These are phyloP conservation scores for Rhizoctonia solani DNA, from an alignment of 1,284 basidiomycete species.

Conservation along the genomic window DNA sequence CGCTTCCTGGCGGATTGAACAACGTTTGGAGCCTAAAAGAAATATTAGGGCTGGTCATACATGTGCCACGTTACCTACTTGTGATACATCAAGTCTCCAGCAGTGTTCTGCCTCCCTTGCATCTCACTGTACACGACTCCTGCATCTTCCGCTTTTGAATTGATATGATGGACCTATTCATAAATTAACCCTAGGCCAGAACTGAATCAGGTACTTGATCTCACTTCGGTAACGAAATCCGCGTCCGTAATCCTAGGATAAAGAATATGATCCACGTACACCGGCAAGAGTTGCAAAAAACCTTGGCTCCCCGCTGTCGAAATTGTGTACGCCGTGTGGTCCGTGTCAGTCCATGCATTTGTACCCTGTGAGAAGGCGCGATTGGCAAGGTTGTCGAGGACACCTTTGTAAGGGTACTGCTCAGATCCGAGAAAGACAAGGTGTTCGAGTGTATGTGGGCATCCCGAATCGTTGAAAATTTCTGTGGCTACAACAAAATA, in stretches of 20 bases:
- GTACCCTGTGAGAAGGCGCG: slow-evolving; percentile 94
- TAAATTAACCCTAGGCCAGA: slow-evolving; percentile 4
- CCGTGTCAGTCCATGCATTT: slow-evolving; percentile 76
- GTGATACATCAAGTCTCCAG: slow-evolving; percentile 87
- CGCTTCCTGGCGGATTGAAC: slow-evolving; percentile 81
- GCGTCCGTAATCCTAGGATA: slow-evolving; percentile 93
- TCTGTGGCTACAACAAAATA: slow-evolving; percentile 94
- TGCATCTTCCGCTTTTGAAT: slow-evolving; percentile 86
- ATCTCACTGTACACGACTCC: slow-evolving; percentile 99
- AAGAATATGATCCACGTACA: slow-evolving; percentile 96
- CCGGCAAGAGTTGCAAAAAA: slow-evolving; percentile 90
- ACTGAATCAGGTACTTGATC: slow-evolving; percentile 31
- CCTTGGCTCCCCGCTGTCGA: slow-evolving; percentile 97
- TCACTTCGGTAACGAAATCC: slow-evolving; percentile 89
- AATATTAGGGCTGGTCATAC: neutral
- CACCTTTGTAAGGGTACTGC: slow-evolving; percentile 95
- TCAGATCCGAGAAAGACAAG: slow-evolving; percentile 94
- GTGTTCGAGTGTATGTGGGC: slow-evolving; percentile 93
- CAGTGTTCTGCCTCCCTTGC: slow-evolving; percentile 96
- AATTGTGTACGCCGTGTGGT: slow-evolving; percentile 93
- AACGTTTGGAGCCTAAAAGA: slow-evolving; percentile 70
- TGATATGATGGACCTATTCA: slow-evolving; percentile 86
- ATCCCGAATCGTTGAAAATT: slow-evolving; percentile 92
- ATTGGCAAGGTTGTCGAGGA: slow-evolving; percentile 96
- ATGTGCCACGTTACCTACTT: slow-evolving; percentile 52